Conservation (phyloP, 1,284 basidiomycete species). For the Dichomitus squalens region DNA sequence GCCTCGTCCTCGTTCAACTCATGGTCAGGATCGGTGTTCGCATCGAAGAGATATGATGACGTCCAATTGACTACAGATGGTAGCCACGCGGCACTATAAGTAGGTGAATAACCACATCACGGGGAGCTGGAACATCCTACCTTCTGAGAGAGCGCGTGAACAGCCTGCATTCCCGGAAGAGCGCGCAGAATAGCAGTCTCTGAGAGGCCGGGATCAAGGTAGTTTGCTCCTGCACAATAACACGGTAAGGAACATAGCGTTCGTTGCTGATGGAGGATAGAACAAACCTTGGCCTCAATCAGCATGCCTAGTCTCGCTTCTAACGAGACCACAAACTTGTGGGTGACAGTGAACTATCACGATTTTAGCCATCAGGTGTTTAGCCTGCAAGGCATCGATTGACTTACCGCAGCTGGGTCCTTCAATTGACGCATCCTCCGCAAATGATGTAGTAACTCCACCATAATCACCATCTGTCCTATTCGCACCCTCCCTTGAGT, state of each 20-base stretch:
- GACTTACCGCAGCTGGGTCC: constrained; percentile 42
- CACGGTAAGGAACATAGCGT: background rate
- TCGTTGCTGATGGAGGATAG: background rate
- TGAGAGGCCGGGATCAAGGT: constrained; percentile 53
- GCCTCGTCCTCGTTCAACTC: constrained; percentile 46
- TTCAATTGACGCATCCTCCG: constrained; percentile 44
- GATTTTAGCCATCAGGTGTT: background rate
- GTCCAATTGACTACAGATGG: constrained; percentile 41
- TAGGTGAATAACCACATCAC: constrained; percentile 1
- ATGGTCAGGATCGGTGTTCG: constrained; percentile 26
- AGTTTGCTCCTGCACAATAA: constrained; percentile 49
- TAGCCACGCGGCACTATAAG: constrained; percentile 58
- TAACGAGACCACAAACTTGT: constrained; percentile 55
- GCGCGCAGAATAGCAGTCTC: constrained; percentile 54
- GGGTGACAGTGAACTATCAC: constrained; percentile 37
- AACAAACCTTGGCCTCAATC: constrained; percentile 60
- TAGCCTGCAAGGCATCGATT: background rate
- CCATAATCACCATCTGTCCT: constrained; percentile 65
- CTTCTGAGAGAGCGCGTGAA: constrained; percentile 60
- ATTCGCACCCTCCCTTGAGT: constrained; percentile 53
- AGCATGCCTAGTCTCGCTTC: constrained; percentile 62
- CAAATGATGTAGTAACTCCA: constrained; percentile 64
- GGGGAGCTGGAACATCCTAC: constrained; percentile 42
- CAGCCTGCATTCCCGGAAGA: constrained; percentile 65
- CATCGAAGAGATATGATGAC: constrained; percentile 51